Evolutionary conservation across 208 protist species (phyloP).

Genomic region (Leishmania gerbilli): DNA sequence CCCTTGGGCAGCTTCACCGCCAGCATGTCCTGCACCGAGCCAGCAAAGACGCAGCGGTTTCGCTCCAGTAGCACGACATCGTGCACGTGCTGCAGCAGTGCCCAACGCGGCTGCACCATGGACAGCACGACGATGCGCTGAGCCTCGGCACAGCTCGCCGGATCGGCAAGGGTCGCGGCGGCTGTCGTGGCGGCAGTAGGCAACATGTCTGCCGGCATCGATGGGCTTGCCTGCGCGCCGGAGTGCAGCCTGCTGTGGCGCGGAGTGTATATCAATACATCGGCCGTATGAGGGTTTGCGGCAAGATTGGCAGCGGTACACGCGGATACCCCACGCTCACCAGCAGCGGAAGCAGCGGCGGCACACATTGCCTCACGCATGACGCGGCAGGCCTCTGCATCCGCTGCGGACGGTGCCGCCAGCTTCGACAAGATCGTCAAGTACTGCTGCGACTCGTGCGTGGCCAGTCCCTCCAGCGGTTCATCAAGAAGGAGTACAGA

Average conservation of each 20-base stretch:
- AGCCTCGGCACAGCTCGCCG: background rate
- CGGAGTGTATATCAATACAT: conserved; percentile 23
- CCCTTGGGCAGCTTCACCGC: conserved; percentile 26
- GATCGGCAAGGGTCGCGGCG: background rate
- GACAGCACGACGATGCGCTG: conserved; percentile 49
- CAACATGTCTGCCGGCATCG: background rate
- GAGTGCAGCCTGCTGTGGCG: conserved; percentile 18
- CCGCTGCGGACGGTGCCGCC: conserved; percentile 34
- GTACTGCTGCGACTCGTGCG: conserved; percentile 67
- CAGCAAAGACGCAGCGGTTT: conserved; percentile 44
- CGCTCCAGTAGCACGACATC: conserved; percentile 63
- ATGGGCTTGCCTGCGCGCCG: background rate
- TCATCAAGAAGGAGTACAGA: conserved; percentile 53
- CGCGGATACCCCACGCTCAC: background rate
- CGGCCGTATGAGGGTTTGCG: background rate
- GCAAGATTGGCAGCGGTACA: background rate
- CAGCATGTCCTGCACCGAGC: conserved; percentile 40
- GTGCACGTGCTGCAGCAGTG: conserved; percentile 58
- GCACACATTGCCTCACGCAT: conserved; percentile 26
- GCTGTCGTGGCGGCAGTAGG: background rate
- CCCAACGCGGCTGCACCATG: conserved; percentile 67
- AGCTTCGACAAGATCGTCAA: conserved; percentile 47
- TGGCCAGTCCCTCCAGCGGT: conserved; percentile 51
- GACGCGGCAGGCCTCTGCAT: conserved; percentile 25
- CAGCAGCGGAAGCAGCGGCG: conserved; percentile 3